A percentile compares a stretch with the other conserved stretches of the same genome.
Evolutionary conservation across 257 asterid genomes (phyloP).

Genomic region (Nicotiana otophora): DNA sequence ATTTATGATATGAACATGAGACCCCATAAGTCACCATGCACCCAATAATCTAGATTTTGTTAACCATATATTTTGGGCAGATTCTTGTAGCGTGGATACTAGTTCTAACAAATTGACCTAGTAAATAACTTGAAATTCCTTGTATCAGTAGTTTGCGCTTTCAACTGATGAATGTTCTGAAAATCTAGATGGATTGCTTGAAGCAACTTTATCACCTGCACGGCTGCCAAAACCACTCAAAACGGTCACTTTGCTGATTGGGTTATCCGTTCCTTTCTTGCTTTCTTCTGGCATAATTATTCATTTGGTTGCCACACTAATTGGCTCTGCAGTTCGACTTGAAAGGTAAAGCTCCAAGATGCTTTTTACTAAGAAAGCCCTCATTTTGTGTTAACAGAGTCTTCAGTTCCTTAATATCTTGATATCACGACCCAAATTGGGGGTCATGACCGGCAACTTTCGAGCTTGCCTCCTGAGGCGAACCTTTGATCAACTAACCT

Average conservation of each 20-base stretch:
- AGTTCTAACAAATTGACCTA: background rate
- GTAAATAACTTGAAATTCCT: conserved; percentile 1
- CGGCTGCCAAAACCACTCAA: conserved; percentile 90
- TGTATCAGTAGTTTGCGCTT: background rate
- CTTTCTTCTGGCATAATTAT: conserved; percentile 77
- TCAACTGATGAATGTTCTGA: conserved; percentile 31
- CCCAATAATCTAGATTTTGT: background rate
- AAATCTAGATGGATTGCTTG: conserved; percentile 83
- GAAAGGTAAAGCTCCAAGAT: conserved; percentile 49
- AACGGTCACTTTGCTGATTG: conserved; percentile 67
- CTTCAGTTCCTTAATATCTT: background rate
- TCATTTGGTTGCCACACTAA: conserved; percentile 50
- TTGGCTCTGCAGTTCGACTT: conserved; percentile 64
- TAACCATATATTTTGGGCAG: background rate
- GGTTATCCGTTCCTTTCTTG: conserved; percentile 61
- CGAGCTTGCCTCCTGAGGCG: background rate
- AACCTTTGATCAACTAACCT: background rate
- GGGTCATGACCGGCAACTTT: background rate
- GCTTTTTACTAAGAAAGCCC: background rate
- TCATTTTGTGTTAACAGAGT: background rate
- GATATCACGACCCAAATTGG: background rate
- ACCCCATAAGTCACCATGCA: background rate
- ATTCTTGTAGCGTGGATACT: background rate
- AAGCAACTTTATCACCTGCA: conserved; percentile 87
- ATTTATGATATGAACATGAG: background rate